phyloP scores from a whole-genome alignment of 495 filamentous ascomycete species.

The Xylaria grammica region DNA sequence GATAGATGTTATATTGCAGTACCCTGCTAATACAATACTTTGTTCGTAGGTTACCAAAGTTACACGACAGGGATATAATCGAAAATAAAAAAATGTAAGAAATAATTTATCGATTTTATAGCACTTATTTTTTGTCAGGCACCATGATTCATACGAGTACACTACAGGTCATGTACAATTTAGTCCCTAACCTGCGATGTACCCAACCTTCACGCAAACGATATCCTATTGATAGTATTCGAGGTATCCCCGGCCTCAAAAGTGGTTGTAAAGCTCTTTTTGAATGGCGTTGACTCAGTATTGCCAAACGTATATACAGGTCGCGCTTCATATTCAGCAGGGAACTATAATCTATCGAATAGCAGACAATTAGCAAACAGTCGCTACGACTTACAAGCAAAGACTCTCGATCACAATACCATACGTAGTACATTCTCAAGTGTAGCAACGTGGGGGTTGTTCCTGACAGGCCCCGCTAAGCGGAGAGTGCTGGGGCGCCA shows the following conservation, averaged over 20 bases:
- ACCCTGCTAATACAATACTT: not conserved
- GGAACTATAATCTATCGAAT: not conserved
- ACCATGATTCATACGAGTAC: no score
- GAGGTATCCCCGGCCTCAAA: no score
- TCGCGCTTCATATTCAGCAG: no score
- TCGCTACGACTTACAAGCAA: not conserved
- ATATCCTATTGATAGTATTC: no score
- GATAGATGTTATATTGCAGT: slow-evolving; percentile 12
- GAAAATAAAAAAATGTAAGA: not conserved
- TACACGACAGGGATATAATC: not conserved
- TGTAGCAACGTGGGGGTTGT: not conserved
- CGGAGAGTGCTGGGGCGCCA: not conserved
- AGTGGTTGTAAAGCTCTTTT: no score
- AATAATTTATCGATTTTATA: not conserved
- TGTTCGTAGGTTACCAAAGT: not conserved
- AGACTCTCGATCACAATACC: not conserved
- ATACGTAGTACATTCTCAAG: not conserved
- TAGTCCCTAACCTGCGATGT: no score
- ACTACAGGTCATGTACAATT: no score
- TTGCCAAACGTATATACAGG: no score
- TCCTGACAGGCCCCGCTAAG: not conserved
- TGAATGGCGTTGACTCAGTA: no score
- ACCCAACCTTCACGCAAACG: no score
- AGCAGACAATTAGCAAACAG: not conserved
- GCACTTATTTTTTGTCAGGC: not conserved